Conservation (phyloP, 1,139 yeast genomes). For the Nadsonia starkeyi-henricii region DNA sequence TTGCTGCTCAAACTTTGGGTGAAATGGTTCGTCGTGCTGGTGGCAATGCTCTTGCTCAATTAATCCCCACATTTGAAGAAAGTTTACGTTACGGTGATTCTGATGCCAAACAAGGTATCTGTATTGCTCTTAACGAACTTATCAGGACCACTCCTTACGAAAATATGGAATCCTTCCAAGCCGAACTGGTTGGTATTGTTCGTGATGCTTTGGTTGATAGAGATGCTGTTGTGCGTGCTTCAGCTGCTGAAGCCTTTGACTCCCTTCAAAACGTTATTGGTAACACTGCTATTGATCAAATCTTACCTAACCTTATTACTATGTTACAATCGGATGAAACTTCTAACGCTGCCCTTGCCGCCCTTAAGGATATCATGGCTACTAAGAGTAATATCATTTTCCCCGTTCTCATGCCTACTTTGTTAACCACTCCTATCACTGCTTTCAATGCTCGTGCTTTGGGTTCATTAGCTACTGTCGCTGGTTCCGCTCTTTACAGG, state of each 20-base stretch:
- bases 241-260: slow-evolving; percentile 88
- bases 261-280: slow-evolving; percentile 73
- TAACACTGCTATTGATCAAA: slow-evolving; percentile 72
- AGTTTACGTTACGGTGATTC: slow-evolving; percentile 50
- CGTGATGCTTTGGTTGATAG: slow-evolving; percentile 69
- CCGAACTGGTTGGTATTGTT: slow-evolving; percentile 56
- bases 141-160: slow-evolving; percentile 59
- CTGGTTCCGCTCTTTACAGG: slow-evolving; percentile 70
- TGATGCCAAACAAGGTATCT: slow-evolving; percentile 89
- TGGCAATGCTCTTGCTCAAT: slow-evolving; percentile 67
- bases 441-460: slow-evolving; percentile 74
- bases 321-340: slow-evolving; percentile 49
- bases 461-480: slow-evolving; percentile 81
- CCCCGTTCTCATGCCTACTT: slow-evolving; percentile 84
- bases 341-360: slow-evolving; percentile 70
- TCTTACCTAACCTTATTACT: slow-evolving; percentile 69
- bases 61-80: slow-evolving; percentile 72
- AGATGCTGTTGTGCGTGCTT: slow-evolving; percentile 61
- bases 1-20: slow-evolving; percentile 90
- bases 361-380: slow-evolving; percentile 85
- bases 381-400: slow-evolving; percentile 80
- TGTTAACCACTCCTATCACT: slow-evolving; percentile 71
- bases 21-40: slow-evolving; percentile 95
- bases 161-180: slow-evolving; percentile 52
- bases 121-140: slow-evolving; percentile 82